Percentiles rank a stretch among this genome's conserved stretches.
Evolutionary conservation across 768 basidiomycete species (phyloP).

Genomic region (Leccinum boreale): DNA sequence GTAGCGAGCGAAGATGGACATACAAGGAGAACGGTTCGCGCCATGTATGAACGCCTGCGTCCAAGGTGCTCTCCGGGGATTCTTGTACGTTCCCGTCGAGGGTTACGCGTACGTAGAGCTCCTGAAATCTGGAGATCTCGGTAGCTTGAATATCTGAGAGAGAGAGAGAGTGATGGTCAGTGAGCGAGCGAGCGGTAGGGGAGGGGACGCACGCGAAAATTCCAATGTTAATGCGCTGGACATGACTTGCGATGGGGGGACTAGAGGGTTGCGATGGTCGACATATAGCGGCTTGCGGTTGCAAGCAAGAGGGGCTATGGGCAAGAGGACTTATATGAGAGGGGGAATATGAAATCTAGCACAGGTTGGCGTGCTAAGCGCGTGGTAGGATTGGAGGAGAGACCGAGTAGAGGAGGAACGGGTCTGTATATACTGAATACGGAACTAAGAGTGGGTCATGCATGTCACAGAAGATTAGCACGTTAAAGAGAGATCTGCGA

Average conservation of each 20-base stretch:
- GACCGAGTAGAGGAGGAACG: too few species aligned
- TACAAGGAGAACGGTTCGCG: conserved; percentile 30
- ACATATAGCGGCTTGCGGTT: conserved; percentile 24
- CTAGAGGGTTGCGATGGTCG: conserved; percentile 10
- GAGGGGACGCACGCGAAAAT: conserved; percentile 24
- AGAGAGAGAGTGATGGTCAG: not conserved
- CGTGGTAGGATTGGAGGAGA: conserved; percentile 21
- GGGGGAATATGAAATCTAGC: conserved; percentile 31
- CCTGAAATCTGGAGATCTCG: conserved; percentile 21
- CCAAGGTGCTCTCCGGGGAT: conserved; percentile 26
- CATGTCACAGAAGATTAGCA: conserved; percentile 23
- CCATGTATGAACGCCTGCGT: conserved; percentile 26
- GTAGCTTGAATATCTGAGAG: conserved; percentile 21
- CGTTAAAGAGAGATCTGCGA: too few species aligned
- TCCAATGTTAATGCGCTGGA: conserved; percentile 15
- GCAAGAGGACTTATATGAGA: conserved; percentile 28
- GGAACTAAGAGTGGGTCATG: conserved; percentile 27
- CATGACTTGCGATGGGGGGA: conserved; percentile 14
- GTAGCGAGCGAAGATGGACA: not conserved
- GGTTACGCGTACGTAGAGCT: conserved; percentile 25
- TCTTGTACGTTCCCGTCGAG: conserved; percentile 29
- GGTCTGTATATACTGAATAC: conserved; percentile 27
- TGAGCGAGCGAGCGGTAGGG: not conserved
- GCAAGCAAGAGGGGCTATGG: conserved; percentile 32
- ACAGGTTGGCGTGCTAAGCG: conserved; percentile 31